Evolutionary conservation across 805 yeast genomes (phyloP).

Genomic region (Brettanomyces bruxellensis): DNA sequence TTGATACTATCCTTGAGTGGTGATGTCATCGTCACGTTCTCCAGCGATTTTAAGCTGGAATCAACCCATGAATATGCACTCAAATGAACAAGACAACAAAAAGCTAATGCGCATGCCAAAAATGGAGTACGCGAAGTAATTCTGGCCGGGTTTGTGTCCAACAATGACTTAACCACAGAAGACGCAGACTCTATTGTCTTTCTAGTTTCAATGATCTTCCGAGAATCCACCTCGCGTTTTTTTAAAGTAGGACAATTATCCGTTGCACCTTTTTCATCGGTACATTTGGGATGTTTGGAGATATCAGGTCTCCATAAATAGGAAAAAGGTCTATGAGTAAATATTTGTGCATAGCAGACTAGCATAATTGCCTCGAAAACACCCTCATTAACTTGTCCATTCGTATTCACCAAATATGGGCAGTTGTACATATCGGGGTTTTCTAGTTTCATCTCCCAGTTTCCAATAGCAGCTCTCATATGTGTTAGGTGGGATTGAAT

Average conservation of each 20-base stretch:
- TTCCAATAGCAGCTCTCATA: slow-evolving; percentile 38
- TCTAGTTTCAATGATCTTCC: slow-evolving; percentile 42
- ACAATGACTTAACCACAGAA: slow-evolving; percentile 34
- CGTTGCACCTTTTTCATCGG: slow-evolving; percentile 20
- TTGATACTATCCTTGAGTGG: slow-evolving; percentile 19
- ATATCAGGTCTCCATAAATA: slow-evolving; percentile 42
- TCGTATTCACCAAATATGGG: slow-evolving; percentile 33
- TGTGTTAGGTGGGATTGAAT: slow-evolving; percentile 28
- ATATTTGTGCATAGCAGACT: slow-evolving; percentile 44
- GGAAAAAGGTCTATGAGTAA: slow-evolving; percentile 45
- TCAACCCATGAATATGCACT: slow-evolving; percentile 48
- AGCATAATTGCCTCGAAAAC: slow-evolving; percentile 41
- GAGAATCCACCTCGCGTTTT: slow-evolving; percentile 29
- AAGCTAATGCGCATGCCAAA: slow-evolving; percentile 45
- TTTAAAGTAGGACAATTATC: slow-evolving; percentile 24
- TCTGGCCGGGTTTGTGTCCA: slow-evolving; percentile 38
- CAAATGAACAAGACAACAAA: slow-evolving; percentile 41
- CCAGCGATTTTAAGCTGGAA: slow-evolving; percentile 21
- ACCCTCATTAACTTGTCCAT: slow-evolving; percentile 43
- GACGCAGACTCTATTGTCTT: slow-evolving; percentile 48
- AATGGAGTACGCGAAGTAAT: slow-evolving; percentile 39
- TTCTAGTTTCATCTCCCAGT: slow-evolving; percentile 39
- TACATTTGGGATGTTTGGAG: slow-evolving; percentile 32
- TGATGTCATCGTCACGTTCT: slow-evolving; percentile 6
- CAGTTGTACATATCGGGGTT: slow-evolving; percentile 33